These are phyloP conservation scores for Colletotrichum camelliae DNA, from an alignment of 2,329 filamentous ascomycete genomes.

Conservation along the genomic window DNA sequence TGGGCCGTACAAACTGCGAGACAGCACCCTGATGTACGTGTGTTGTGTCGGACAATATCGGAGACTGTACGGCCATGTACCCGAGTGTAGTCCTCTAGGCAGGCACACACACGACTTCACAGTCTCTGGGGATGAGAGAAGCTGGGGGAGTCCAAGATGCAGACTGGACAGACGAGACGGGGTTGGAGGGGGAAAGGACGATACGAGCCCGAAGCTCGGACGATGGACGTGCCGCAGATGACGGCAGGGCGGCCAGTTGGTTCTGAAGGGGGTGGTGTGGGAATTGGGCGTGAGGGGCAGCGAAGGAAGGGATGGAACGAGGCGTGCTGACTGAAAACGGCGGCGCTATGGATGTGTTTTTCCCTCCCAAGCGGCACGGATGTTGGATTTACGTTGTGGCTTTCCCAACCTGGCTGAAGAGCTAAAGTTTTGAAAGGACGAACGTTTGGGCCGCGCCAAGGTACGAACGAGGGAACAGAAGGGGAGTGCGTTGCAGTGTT, in stretches of 20 bases:
- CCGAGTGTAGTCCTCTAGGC: neutral
- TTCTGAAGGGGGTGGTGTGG: neutral
- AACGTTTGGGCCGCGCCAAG: neutral
- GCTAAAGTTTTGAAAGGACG: neutral
- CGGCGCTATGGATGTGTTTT: neutral
- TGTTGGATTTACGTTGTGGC: neutral
- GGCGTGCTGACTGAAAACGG: slow-evolving; percentile 10
- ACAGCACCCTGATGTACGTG: neutral
- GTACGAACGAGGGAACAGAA: neutral
- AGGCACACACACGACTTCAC: neutral
- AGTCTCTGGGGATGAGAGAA: neutral
- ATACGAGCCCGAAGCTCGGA: slow-evolving; percentile 1
- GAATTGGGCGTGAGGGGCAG: neutral
- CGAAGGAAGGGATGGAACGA: neutral
- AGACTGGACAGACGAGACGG: neutral
- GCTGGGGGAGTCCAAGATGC: neutral
- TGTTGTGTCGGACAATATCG: neutral
- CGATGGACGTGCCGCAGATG: neutral
- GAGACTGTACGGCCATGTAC: neutral
- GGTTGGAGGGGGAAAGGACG: neutral
- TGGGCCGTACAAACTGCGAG: neutral
- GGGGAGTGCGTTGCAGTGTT: neutral
- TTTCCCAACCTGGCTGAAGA: neutral
- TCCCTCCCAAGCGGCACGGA: neutral
- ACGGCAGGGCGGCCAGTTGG: neutral